Evolutionary conservation across 768 basidiomycete genomes (phyloP).

Genomic region (Boletus speciosus): DNA sequence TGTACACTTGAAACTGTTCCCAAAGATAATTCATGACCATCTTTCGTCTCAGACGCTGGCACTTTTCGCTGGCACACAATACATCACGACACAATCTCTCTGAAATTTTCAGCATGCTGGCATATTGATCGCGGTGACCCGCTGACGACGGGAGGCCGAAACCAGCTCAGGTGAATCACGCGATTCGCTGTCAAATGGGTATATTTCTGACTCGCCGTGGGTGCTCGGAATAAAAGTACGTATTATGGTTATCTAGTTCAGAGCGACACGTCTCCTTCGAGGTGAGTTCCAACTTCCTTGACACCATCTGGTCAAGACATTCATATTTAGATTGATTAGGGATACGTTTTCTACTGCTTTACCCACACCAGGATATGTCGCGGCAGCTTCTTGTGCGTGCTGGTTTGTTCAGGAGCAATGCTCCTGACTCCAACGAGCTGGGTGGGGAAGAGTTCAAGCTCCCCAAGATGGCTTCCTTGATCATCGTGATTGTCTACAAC

Average conservation of each 20-base stretch:
- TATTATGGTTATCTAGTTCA: background rate
- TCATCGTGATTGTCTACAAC: slow-evolving; percentile 44
- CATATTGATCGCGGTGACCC: no score
- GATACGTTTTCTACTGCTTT: background rate
- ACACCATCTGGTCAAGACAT: no score
- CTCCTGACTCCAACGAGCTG: slow-evolving; percentile 16
- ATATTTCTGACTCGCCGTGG: background rate
- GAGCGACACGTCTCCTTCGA: background rate
- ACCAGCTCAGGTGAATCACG: no score
- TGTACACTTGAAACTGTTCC: no score
- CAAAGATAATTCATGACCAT: no score
- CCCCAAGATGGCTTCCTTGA: slow-evolving; percentile 44
- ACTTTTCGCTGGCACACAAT: no score
- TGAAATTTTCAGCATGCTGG: no score
- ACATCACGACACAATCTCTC: no score
- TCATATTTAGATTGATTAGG: background rate
- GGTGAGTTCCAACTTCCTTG: background rate
- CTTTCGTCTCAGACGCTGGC: no score
- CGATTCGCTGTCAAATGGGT: background rate
- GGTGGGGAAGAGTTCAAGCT: slow-evolving; percentile 42
- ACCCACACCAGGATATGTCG: slow-evolving; percentile 2
- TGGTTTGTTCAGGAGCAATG: background rate
- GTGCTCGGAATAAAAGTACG: background rate
- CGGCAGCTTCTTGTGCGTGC: background rate
- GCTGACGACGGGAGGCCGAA: no score